Conservation (phyloP, 179 eudicot species). For the Carnegiea gigantea region DNA sequence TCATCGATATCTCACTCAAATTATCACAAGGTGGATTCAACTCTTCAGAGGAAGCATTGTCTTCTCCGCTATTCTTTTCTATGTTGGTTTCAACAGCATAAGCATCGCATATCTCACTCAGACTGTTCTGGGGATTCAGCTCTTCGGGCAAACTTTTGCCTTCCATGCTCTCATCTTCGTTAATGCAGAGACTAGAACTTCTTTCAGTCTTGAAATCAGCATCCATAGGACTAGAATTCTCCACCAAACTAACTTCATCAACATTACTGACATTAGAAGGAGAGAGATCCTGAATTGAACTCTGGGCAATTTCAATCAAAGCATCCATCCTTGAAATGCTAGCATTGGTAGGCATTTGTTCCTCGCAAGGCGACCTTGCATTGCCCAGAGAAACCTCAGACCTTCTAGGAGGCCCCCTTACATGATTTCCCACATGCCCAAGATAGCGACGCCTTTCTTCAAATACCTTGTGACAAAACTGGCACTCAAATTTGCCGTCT, state of each 20-base stretch:
- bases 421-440: slow-evolving; percentile 60
- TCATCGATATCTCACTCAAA: slow-evolving; percentile 11
- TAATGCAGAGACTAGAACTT: slow-evolving; percentile 20
- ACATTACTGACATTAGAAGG: slow-evolving; percentile 15
- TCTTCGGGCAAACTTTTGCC: slow-evolving; percentile 13
- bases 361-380: not conserved
- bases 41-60: slow-evolving; percentile 10
- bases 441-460: slow-evolving; percentile 52
- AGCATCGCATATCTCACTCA: not conserved
- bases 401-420: slow-evolving; percentile 39
- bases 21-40: slow-evolving; percentile 9
- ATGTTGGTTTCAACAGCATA: slow-evolving; percentile 7
- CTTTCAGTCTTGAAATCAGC: slow-evolving; percentile 20
- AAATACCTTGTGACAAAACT: slow-evolving; percentile 56
- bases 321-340: slow-evolving; percentile 44
- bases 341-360: slow-evolving; percentile 10
- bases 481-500: slow-evolving; percentile 61
- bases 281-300: slow-evolving; percentile 30
- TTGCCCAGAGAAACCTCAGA: slow-evolving; percentile 24
- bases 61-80: slow-evolving; percentile 8
- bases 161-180: slow-evolving; percentile 2
- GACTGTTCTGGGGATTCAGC: slow-evolving; percentile 14
- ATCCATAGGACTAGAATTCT: slow-evolving; percentile 19
- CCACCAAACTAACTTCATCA: slow-evolving; percentile 20
- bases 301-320: slow-evolving; percentile 46